Conservation (phyloP, 2,329 filamentous ascomycete genomes). For the Epichloe gansuensis region DNA sequence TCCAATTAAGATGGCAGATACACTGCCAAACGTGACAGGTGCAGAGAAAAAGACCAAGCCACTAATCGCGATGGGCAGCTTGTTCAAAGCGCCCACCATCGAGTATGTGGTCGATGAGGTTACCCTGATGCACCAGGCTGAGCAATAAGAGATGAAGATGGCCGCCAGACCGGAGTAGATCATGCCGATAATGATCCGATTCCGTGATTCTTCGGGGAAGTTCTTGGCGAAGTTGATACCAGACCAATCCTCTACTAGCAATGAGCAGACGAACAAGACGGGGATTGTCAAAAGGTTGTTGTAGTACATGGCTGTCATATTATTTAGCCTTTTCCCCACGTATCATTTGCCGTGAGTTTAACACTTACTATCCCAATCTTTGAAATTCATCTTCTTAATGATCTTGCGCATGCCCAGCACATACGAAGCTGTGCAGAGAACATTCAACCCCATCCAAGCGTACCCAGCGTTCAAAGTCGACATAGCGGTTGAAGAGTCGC, state of each 20-base stretch:
- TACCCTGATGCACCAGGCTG: conserved; percentile 95
- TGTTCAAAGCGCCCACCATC: conserved; percentile 97
- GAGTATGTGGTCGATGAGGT: conserved; percentile 97
- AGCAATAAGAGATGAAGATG: conserved; percentile 99
- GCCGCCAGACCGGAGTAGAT: conserved; percentile 84
- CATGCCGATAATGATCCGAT: conserved; percentile 74
- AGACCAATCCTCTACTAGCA: conserved; percentile 88
- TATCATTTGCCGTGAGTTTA: not conserved
- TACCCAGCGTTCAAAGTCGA: conserved; percentile 91
- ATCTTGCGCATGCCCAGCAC: conserved; percentile 92
- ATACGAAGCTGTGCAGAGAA: conserved; percentile 84
- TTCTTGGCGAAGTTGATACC: conserved; percentile 68
- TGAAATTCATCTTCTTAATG: conserved; percentile 99
- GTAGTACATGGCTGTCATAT: conserved; percentile 87
- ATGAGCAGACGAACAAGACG: conserved; percentile 68
- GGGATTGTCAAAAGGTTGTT: conserved; percentile 97
- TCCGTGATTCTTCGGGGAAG: conserved; percentile 74
- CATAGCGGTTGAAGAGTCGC: conserved; percentile 59
- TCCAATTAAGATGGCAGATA: conserved; percentile 80
- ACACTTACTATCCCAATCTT: conserved; percentile 93
- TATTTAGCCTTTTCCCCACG: conserved; percentile 12
- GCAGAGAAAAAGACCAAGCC: conserved; percentile 93
- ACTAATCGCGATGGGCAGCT: conserved; percentile 86
- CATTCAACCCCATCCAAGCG: conserved; percentile 96
- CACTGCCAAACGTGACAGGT: conserved; percentile 81